These are phyloP conservation scores for Taxawa tesnikishii DNA, from an alignment of 2,329 filamentous ascomycete species.

Conservation along the genomic window DNA sequence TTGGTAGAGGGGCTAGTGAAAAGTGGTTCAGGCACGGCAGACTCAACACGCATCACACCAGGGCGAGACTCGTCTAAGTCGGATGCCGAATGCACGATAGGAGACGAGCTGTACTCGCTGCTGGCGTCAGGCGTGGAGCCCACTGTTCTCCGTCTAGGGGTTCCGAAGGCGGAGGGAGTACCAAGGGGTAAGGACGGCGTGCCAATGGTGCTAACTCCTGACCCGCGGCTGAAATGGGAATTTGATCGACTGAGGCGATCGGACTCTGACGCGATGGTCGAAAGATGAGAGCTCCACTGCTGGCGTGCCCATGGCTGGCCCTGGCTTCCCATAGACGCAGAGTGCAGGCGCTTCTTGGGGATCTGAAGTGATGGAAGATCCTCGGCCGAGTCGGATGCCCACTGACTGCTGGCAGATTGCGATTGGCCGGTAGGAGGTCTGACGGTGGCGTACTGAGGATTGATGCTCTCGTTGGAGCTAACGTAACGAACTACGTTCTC, in stretches of 20 bases:
- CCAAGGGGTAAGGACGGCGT: no score
- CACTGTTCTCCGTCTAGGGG: slow-evolving; percentile 3
- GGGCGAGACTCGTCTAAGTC: not conserved
- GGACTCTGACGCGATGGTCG: slow-evolving; percentile 24
- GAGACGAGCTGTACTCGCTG: not conserved
- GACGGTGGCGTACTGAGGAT: slow-evolving; percentile 7
- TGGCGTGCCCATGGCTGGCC: no score
- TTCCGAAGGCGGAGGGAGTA: no score
- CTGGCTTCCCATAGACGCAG: no score
- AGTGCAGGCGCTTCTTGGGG: slow-evolving; percentile 15
- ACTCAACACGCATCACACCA: slow-evolving; percentile 6
- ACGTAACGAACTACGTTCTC: slow-evolving; percentile 8
- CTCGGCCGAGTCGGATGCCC: slow-evolving; percentile 10
- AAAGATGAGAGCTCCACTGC: slow-evolving; percentile 13
- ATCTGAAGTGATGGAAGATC: slow-evolving; percentile 20
- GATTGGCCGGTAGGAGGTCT: slow-evolving; percentile 8
- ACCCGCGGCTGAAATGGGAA: slow-evolving; percentile 18
- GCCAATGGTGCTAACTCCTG: no score
- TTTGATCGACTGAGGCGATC: slow-evolving; percentile 4
- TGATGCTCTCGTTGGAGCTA: slow-evolving; percentile 7
- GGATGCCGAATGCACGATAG: not conserved
- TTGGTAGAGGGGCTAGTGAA: slow-evolving; percentile 11
- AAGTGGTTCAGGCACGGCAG: slow-evolving; percentile 21
- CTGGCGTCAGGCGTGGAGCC: not conserved
- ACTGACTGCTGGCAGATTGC: slow-evolving; percentile 7